Percentiles rank a stretch among this genome's conserved stretches.
These are phyloP conservation scores for Neurospora sp. DNA, from an alignment of 495 filamentous ascomycete genomes.

Conservation along the genomic window DNA sequence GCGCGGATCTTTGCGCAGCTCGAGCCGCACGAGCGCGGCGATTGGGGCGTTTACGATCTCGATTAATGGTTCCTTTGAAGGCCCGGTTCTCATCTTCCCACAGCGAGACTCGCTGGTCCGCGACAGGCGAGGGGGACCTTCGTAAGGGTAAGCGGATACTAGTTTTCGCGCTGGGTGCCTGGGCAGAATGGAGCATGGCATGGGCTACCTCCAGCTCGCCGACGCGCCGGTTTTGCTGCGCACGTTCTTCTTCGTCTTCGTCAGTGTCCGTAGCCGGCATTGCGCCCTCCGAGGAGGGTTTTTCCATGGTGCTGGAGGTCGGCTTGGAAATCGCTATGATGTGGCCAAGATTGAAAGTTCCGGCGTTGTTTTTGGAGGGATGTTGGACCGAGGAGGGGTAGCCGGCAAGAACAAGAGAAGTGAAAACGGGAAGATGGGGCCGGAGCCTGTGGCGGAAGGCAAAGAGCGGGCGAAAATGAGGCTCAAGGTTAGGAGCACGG, in stretches of 20 bases:
- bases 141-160: not conserved
- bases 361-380: not conserved
- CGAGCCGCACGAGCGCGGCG: not conserved
- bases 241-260: not conserved
- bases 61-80: not conserved
- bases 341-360: not conserved
- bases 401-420: not conserved
- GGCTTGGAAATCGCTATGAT: not conserved
- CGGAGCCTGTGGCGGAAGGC: not conserved
- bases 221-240: not conserved
- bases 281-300: not conserved
- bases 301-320: not conserved
- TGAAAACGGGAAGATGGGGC: not conserved
- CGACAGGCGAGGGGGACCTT: not conserved
- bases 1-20: not conserved
- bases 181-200: rapidly evolving
- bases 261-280: not conserved
- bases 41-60: not conserved
- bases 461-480: not conserved
- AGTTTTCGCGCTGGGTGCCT: not conserved
- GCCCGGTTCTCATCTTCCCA: rapidly evolving
- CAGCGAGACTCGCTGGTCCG: not conserved
- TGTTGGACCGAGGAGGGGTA: not conserved
- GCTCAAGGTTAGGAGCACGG: not conserved
- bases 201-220: not conserved